Evolutionary conservation across 805 yeast genomes (phyloP), one percentile per base, ranked within the genome.

Genomic region (Wickerhamiella occidentalis): DNA sequence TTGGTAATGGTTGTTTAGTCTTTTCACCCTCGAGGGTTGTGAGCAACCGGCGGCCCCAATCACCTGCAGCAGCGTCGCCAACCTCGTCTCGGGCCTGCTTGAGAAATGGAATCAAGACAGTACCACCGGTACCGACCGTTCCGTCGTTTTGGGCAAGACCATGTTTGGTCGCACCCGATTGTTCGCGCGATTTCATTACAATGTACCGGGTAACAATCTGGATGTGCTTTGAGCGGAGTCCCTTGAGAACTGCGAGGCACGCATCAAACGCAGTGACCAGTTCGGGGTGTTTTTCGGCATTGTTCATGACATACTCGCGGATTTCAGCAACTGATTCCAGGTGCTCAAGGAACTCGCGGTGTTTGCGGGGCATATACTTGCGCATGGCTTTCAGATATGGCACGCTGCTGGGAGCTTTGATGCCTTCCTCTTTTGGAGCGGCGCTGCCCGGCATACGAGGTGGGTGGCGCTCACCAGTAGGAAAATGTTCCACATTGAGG

Each of bases 71-170:
- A 11, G 87, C 78, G 58, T 83, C 92, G 40, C 95, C 95, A 2
- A 96, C 88, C 63, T 88, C 96, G 67, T 88, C 96, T 64, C 96
- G 76, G 57, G 96, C 90, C 65, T 90, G 96, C 65, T 87, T 88
- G 62, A 88, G 73, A 68, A 88, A 90, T 23, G 96, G 95, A 51
- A 88, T 74, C 58, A 88, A 71, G 0, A 94, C 80, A 0, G 96
- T 88, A 41, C 97, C 96, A 18, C 97, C 97, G 1, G 97, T 88
- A 13, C 97, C 96, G 1, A 69, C 59, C 61, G 69, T 44, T 76
- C 87, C 66, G 75, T 72, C 17, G 81, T 92, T 56, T 42, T 55
- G 57, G 15, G 68, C 75, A 50, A 79, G 63, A 7, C 87, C 79
- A 45, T 74, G 70, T 13, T 66, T 51, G 11, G 80, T 75, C 5